phyloP scores from a whole-genome alignment of 257 asterid species.

The Ophiorrhiza pumila region DNA sequence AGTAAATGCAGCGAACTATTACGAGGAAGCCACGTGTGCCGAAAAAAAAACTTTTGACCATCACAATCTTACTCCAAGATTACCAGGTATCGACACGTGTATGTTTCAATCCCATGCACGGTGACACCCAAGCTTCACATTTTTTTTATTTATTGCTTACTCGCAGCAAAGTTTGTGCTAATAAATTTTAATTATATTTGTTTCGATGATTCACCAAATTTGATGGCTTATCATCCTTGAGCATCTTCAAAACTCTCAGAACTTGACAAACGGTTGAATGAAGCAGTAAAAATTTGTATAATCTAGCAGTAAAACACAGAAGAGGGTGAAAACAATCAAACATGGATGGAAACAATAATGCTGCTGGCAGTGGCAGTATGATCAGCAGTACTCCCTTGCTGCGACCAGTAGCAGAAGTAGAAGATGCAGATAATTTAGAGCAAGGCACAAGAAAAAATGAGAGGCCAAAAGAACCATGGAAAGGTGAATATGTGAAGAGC shows the following conservation, averaged over 20 bases:
- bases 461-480: conserved; percentile 75
- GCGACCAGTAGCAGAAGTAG: conserved; percentile 16
- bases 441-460: conserved; percentile 11
- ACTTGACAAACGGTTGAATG: no score
- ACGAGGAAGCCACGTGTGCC: no score
- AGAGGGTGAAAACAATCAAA: background rate
- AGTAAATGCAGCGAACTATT: no score
- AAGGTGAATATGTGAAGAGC: conserved; percentile 63
- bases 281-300: no score
- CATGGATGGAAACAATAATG: conserved; percentile 32
- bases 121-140: no score
- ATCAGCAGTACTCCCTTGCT: conserved; percentile 25
- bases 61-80: background rate
- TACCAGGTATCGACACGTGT: conserved; percentile 7
- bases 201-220: no score
- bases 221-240: no score
- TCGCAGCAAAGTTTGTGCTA: no score
- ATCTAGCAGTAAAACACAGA: no score
- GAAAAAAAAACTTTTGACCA: conserved; percentile 3
- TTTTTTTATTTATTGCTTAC: no score
- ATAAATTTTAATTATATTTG: no score
- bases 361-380: background rate
- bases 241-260: no score
- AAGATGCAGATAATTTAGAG: conserved; percentile 12
- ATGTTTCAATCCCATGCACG: background rate